Conservation (phyloP, 129 eudicot genomes). For the Flaveria sonorensis region DNA sequence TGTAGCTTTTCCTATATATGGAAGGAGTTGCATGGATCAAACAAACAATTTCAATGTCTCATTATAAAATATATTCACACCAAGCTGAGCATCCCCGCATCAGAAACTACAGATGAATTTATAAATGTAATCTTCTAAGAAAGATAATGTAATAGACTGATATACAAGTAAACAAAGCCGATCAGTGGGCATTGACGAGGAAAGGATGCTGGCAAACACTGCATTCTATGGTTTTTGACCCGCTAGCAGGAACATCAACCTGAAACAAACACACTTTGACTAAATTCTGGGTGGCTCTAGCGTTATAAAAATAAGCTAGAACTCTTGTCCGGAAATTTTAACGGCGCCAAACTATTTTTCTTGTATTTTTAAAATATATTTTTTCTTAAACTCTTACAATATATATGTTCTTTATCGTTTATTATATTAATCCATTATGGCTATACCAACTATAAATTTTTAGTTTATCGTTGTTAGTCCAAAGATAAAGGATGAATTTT, state of each 20-base stretch:
- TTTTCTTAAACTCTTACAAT: background rate
- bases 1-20: constrained; percentile 6
- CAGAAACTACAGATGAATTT: constrained; percentile 2
- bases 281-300: background rate
- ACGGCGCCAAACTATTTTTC: background rate
- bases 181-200: constrained; percentile 59
- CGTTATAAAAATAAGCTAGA: background rate
- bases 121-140: background rate
- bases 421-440: background rate
- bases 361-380: background rate
- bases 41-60: background rate
- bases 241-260: constrained; percentile 73
- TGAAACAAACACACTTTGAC: constrained; percentile 25
- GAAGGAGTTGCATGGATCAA: constrained; percentile 13
- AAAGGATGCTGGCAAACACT: constrained; percentile 83
- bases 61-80: background rate
- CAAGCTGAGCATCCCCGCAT: background rate
- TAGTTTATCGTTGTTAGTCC: background rate
- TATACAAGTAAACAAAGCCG: constrained; percentile 1
- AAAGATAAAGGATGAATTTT: background rate
- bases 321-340: background rate
- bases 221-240: constrained; percentile 84
- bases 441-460: background rate
- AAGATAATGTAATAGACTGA: background rate
- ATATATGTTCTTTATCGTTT: background rate